These are phyloP conservation scores for Carallia pectinifolia DNA, from an alignment of 345 rosid genomes.

Conservation along the genomic window DNA sequence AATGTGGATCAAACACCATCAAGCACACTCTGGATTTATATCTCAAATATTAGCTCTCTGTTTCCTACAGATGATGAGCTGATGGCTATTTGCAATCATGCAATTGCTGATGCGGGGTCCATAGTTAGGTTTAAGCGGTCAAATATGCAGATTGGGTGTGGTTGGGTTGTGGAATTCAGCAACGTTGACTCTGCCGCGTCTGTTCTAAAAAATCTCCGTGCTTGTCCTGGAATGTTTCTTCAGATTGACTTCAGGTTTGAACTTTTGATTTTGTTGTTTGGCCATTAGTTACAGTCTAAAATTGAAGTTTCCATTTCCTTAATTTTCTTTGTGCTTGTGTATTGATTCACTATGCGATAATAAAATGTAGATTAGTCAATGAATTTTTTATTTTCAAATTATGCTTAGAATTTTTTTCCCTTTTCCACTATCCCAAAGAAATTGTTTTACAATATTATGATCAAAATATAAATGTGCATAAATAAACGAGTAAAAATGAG, in stretches of 20 bases:
- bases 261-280: conserved; percentile 1
- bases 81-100: conserved; percentile 42
- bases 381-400: no score
- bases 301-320: neutral
- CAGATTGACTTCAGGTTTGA: conserved; percentile 50
- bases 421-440: no score
- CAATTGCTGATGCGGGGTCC: conserved; percentile 34
- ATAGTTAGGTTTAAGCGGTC: conserved; percentile 31
- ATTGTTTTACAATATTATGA: no score
- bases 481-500: no score
- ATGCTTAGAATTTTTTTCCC: no score
- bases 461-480: no score
- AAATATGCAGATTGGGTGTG: conserved; percentile 35
- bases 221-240: conserved; percentile 45
- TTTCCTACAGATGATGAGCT: conserved; percentile 45
- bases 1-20: conserved; percentile 38
- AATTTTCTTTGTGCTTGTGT: neutral
- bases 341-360: neutral
- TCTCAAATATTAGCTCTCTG: conserved; percentile 36
- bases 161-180: conserved; percentile 53
- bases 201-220: conserved; percentile 39
- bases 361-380: neutral
- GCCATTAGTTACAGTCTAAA: neutral
- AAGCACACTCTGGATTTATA: conserved; percentile 40
- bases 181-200: conserved; percentile 36